Evolutionary conservation across 768 basidiomycete species (phyloP).

Genomic region (Royoungia palumana): DNA sequence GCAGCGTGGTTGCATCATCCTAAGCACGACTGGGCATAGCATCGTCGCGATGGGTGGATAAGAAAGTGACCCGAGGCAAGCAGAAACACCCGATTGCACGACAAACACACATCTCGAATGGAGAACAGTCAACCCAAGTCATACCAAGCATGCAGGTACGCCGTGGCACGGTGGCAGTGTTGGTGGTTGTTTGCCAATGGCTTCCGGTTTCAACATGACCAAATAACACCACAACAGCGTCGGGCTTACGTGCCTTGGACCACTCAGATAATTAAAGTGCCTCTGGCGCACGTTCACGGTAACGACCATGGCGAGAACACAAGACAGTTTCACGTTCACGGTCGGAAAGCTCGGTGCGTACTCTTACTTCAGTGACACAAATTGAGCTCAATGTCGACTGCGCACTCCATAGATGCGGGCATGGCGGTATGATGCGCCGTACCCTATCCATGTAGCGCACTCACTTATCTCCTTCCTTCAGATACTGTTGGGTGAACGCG

Average conservation of each 20-base stretch:
- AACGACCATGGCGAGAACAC: conserved; percentile 34
- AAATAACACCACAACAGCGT: conserved; percentile 24
- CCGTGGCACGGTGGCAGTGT: too few relatives aligned
- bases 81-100: too few relatives aligned
- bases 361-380: neutral
- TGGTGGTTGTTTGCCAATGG: conserved; percentile 17
- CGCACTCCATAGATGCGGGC: conserved; percentile 68
- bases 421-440: conserved; percentile 67
- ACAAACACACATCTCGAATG: too few relatives aligned
- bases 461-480: conserved; percentile 26
- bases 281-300: neutral
- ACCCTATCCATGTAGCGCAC: neutral
- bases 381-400: conserved; percentile 10
- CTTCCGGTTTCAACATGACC: conserved; percentile 22
- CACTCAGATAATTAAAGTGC: conserved; percentile 5
- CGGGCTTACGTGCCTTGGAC: neutral
- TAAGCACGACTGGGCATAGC: too few relatives aligned
- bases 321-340: conserved; percentile 84
- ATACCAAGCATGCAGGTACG: too few relatives aligned
- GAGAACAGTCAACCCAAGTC: too few relatives aligned
- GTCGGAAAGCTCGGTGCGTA: conserved; percentile 89
- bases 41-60: too few relatives aligned
- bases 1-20: too few relatives aligned
- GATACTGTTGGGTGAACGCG: conserved; percentile 91
- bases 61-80: too few relatives aligned